A percentile compares a stretch with the other conserved stretches of the same genome.
phyloP scores from a whole-genome alignment of 2,329 filamentous ascomycete species.

The Trichoderma afroharzianum region DNA sequence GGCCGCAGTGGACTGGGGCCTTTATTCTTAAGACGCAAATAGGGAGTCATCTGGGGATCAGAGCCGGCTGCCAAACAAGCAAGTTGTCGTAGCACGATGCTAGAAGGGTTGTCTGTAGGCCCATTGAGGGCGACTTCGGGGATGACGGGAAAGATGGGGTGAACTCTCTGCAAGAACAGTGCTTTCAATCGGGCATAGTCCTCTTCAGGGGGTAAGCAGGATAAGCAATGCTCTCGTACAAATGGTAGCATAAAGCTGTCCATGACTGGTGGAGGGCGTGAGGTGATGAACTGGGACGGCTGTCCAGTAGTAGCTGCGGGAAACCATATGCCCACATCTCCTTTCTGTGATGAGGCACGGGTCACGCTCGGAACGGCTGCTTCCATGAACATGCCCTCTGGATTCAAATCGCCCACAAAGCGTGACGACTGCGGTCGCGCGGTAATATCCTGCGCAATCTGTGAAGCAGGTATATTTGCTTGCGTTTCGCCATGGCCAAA shows the following conservation, averaged over 20 bases:
- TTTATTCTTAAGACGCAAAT: conserved; percentile 43
- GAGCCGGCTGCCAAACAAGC: conserved; percentile 53
- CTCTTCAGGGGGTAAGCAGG: conserved; percentile 44
- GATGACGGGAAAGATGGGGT: conserved; percentile 53
- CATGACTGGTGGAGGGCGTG: conserved; percentile 37
- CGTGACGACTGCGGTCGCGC: conserved; percentile 36
- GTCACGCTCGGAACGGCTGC: conserved; percentile 40
- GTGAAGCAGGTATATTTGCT: neutral
- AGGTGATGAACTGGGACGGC: conserved; percentile 37
- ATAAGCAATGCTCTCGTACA: conserved; percentile 44
- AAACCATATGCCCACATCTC: conserved; percentile 56
- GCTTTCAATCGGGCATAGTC: conserved; percentile 45
- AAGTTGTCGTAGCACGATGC: conserved; percentile 49
- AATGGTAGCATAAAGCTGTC: conserved; percentile 41
- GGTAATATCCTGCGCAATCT: conserved; percentile 14
- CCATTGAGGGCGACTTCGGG: conserved; percentile 34
- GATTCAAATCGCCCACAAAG: conserved; percentile 58
- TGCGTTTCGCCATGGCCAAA: neutral
- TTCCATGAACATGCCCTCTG: conserved; percentile 57
- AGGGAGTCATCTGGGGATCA: conserved; percentile 42
- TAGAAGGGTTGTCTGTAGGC: conserved; percentile 32
- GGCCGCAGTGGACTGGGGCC: conserved; percentile 39
- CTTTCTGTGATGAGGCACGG: conserved; percentile 41
- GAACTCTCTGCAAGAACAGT: conserved; percentile 50
- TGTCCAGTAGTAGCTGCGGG: conserved; percentile 28